phyloP scores from a whole-genome alignment of 2,329 filamentous ascomycete species.

The Fusarium nygamai region DNA sequence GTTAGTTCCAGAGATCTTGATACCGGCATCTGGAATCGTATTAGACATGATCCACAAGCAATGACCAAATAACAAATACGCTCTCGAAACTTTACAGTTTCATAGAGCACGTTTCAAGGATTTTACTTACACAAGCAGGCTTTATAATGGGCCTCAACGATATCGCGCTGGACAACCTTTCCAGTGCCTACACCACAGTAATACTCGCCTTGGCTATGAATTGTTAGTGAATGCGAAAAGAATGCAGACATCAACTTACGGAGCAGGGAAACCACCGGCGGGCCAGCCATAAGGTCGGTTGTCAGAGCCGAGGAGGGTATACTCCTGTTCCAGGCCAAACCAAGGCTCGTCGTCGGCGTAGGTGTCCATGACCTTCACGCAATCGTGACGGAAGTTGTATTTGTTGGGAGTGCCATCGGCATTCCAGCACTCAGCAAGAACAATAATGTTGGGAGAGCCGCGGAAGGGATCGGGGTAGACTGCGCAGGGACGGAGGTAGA shows the following conservation, averaged over 20 bases:
- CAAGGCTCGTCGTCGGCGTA: slow-evolving; percentile 87
- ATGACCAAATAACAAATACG: no score
- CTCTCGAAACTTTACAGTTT: neutral
- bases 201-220: slow-evolving; percentile 51
- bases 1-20: slow-evolving; percentile 98
- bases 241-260: slow-evolving; percentile 49
- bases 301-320: slow-evolving; percentile 79
- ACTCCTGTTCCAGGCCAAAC: slow-evolving; percentile 99
- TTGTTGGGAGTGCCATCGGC: slow-evolving; percentile 95
- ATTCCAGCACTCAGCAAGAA: slow-evolving; percentile 95
- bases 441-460: slow-evolving; percentile 88
- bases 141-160: slow-evolving; percentile 77
- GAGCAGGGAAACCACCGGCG: slow-evolving; percentile 83
- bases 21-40: slow-evolving; percentile 66
- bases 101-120: neutral
- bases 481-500: slow-evolving; percentile 92
- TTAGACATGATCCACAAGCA: neutral
- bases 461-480: slow-evolving; percentile 95
- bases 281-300: slow-evolving; percentile 86
- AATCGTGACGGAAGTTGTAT: slow-evolving; percentile 97
- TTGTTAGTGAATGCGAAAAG: slow-evolving; percentile 19
- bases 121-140: slow-evolving; percentile 71
- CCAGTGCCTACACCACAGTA: slow-evolving; percentile 94
- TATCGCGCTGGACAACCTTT: slow-evolving; percentile 97
- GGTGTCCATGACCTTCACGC: slow-evolving; percentile 87